Conservation (phyloP, 768 basidiomycete genomes). For the Hericium alpestre region DNA sequence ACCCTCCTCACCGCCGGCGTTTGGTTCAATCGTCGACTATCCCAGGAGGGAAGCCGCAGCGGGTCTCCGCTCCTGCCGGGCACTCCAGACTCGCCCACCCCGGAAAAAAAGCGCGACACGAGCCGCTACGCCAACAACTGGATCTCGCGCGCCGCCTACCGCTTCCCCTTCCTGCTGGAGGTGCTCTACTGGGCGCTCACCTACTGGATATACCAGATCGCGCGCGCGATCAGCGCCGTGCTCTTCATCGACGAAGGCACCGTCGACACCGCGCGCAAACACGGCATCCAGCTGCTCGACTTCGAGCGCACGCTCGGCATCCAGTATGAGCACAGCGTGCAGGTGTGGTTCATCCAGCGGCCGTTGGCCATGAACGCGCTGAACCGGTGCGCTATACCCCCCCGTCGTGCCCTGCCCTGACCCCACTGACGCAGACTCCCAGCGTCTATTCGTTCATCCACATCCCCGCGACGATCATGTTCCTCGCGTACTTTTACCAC, state of each 20-base stretch:
- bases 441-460: constrained; percentile 8
- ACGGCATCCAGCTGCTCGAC: constrained; percentile 5
- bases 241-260: constrained; percentile 7
- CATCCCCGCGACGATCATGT: constrained; percentile 6
- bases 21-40: constrained; percentile 3
- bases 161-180: constrained; percentile 6
- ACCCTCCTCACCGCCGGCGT: constrained; percentile 5
- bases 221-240: constrained; percentile 2
- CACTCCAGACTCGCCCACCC: background rate
- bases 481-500: constrained; percentile 5
- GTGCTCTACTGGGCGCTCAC: constrained; percentile 8
- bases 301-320: constrained; percentile 5
- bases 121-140: constrained; percentile 5
- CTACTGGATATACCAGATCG: constrained; percentile 9
- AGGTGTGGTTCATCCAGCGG: constrained; percentile 1
- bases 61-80: background rate
- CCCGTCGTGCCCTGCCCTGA: no score
- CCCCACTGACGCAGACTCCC: background rate
- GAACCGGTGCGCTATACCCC: constrained; percentile 1
- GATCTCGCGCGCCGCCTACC: background rate
- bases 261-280: constrained; percentile 2
- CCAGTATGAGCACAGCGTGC: constrained; percentile 3
- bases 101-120: background rate
- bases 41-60: background rate
- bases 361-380: background rate